Evolutionary conservation across 2,329 filamentous ascomycete genomes (phyloP).

Genomic region (Arthrobotrys musiformis): DNA sequence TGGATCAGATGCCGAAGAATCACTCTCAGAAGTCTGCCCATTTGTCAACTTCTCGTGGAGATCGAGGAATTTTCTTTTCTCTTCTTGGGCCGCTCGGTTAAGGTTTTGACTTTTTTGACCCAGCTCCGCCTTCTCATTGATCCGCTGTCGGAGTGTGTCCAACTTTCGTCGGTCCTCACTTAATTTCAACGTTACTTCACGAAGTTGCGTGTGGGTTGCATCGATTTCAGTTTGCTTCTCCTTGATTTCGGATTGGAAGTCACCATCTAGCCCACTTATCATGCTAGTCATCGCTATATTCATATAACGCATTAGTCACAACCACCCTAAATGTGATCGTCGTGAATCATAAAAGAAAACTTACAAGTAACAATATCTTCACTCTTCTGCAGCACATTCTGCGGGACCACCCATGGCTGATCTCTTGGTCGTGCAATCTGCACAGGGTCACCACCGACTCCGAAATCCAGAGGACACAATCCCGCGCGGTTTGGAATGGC

Average conservation of each 20-base stretch:
- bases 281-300: conserved; percentile 80
- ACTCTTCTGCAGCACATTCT: conserved; percentile 76
- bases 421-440: conserved; percentile 61
- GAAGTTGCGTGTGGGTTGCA: conserved; percentile 80
- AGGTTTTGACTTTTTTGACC: conserved; percentile 77
- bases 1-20: conserved; percentile 24
- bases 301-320: conserved; percentile 61
- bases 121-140: conserved; percentile 74
- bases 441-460: conserved; percentile 77
- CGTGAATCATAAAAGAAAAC: conserved; percentile 61
- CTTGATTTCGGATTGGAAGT: conserved; percentile 82
- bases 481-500: conserved; percentile 90
- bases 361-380: conserved; percentile 82
- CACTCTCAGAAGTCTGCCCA: conserved; percentile 31
- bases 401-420: conserved; percentile 64
- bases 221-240: conserved; percentile 87
- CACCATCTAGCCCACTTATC: conserved; percentile 78
- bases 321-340: neutral
- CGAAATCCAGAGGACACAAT: conserved; percentile 90
- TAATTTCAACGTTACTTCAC: conserved; percentile 80
- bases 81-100: conserved; percentile 76
- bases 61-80: conserved; percentile 68
- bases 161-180: conserved; percentile 79
- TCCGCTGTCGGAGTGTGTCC: conserved; percentile 75
- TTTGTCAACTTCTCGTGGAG: conserved; percentile 60